Percentiles rank a stretch among this genome's conserved stretches.
phyloP scores from a whole-genome alignment of 2,329 filamentous ascomycete species.

The Immersiporthe knoxdaviesiana region DNA sequence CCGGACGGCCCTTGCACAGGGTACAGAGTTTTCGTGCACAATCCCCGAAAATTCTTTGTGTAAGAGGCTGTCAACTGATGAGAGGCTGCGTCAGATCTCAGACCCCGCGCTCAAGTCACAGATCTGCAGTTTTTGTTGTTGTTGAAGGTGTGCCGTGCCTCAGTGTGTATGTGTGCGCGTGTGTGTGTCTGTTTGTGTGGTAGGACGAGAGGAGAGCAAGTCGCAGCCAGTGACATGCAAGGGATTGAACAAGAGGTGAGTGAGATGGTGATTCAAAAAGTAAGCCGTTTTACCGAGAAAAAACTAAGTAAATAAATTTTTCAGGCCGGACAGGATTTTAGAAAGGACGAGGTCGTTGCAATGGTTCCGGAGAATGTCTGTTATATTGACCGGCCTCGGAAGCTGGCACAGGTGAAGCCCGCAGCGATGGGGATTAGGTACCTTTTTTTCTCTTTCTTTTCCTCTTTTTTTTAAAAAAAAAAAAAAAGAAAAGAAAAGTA shows the following conservation, averaged over 20 bases:
- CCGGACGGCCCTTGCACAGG: background rate
- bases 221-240: slow-evolving; percentile 12
- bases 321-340: background rate
- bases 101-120: background rate
- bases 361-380: background rate
- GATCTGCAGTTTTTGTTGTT: background rate
- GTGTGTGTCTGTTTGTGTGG: slow-evolving; percentile 20
- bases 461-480: too few species aligned
- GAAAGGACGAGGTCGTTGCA: background rate
- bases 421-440: too few species aligned
- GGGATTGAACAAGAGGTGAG: slow-evolving; percentile 3
- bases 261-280: slow-evolving; percentile 1
- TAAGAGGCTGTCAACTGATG: background rate
- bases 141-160: slow-evolving; percentile 4
- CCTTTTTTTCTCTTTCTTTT: too few species aligned
- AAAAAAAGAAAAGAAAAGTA: too few species aligned
- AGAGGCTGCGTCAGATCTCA: background rate
- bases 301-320: slow-evolving; percentile 2
- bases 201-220: slow-evolving; percentile 20
- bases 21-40: background rate
- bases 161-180: too few species aligned
- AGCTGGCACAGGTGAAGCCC: too few species aligned
- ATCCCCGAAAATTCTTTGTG: background rate
- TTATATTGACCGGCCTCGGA: too few species aligned
- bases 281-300: slow-evolving; percentile 6